A percentile compares a stretch with the other conserved stretches of the same genome.
Conservation (phyloP, 768 basidiomycete species). For the Tricholoma furcatifolium region DNA sequence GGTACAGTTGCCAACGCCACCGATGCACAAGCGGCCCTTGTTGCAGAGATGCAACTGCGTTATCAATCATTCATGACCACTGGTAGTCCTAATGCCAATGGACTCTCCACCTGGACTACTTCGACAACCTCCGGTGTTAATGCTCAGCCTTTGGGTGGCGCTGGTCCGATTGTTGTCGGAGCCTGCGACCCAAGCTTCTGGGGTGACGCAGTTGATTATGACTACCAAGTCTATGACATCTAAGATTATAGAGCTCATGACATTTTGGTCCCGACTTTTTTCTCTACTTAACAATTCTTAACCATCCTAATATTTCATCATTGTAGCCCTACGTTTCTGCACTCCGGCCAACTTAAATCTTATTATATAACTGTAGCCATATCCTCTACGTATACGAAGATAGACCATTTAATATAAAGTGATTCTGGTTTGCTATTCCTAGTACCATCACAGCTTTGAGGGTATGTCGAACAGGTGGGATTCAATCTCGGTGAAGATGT, state of each 20-base stretch:
- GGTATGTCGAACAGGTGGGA: conserved; percentile 24
- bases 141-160: conserved; percentile 60
- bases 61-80: conserved; percentile 65
- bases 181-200: conserved; percentile 69
- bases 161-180: conserved; percentile 48
- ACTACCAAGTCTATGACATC: conserved; percentile 65
- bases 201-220: conserved; percentile 62
- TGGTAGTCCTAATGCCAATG: conserved; percentile 60
- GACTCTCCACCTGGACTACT: conserved; percentile 51
- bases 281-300: neutral
- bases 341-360: conserved; percentile 1
- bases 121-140: conserved; percentile 52
- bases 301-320: conserved; percentile 11
- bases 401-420: neutral
- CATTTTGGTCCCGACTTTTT: neutral
- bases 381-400: neutral
- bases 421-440: neutral
- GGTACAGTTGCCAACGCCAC: conserved; percentile 60
- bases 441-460: conserved; percentile 27
- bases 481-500: conserved; percentile 58
- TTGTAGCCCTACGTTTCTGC: conserved; percentile 21
- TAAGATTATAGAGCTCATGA: conserved; percentile 21
- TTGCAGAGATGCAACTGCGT: conserved; percentile 64
- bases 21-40: conserved; percentile 54
- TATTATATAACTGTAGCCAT: conserved; percentile 16